These are phyloP conservation scores for Aspergillus chevalieri DNA, from an alignment of 2,329 filamentous ascomycete genomes.

Conservation along the genomic window DNA sequence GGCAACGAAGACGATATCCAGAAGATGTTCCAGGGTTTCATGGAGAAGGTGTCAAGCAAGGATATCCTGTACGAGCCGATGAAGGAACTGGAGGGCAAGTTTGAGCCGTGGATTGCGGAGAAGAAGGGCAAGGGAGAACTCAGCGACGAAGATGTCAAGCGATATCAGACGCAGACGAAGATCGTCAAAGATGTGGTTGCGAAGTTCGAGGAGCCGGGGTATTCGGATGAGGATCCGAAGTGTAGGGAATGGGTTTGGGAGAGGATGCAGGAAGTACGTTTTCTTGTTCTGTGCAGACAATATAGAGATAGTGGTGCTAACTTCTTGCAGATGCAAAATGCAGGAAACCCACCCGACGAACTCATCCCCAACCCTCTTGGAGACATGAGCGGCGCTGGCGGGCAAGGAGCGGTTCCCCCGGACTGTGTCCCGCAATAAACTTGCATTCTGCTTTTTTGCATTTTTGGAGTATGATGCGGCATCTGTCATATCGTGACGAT, in stretches of 20 bases:
- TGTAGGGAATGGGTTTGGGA: constrained; percentile 93
- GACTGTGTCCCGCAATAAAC: constrained; percentile 58
- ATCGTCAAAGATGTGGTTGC: constrained; percentile 80
- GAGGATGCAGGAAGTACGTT: constrained; percentile 84
- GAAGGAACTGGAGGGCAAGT: constrained; percentile 93
- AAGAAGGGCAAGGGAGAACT: constrained; percentile 59
- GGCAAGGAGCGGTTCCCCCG: constrained; percentile 49
- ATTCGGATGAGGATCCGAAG: constrained; percentile 71
- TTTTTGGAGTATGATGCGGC: background rate
- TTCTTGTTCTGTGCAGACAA: background rate
- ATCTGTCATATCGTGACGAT: background rate
- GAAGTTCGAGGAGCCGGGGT: constrained; percentile 77
- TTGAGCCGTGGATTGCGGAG: constrained; percentile 78
- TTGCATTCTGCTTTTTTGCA: no score
- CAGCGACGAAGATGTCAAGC: constrained; percentile 62
- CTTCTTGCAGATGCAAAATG: constrained; percentile 78
- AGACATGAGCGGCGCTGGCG: constrained; percentile 75
- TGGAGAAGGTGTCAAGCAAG: constrained; percentile 98
- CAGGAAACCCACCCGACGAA: constrained; percentile 82
- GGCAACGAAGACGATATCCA: constrained; percentile 77
- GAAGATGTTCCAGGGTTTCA: constrained; percentile 94
- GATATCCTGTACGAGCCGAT: constrained; percentile 98
- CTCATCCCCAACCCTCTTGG: constrained; percentile 61
- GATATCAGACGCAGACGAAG: constrained; percentile 73
- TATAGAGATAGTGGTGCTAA: constrained; percentile 6